Base-by-base conservation (phyloP, 305 asterid genomes). In the Solanum hybrid region DNA sequence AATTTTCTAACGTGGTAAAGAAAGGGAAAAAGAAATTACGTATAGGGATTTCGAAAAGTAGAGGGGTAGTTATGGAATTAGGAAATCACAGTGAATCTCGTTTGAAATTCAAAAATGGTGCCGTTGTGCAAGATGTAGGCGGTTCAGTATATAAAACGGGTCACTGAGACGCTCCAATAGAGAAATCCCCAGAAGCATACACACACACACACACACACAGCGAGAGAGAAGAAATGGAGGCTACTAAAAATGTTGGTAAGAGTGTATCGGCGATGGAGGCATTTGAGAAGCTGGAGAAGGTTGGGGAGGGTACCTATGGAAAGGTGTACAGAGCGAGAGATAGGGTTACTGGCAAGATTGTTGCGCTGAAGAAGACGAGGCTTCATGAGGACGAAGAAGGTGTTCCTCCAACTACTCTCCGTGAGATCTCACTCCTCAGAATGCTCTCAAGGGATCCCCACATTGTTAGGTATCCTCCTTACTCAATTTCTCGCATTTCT, bases 271-370 rank as follows among this genome's bases (percentile, higher is more conserved):
- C 95, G 8, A 97, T 95, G 99, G 98, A 97, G 35, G 98, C 98
- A 13, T 97, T 94, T 76, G 99, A 96, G 95, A 97, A 97, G 93
- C 95, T 97, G 8, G 99, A 97, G 95, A 97, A 96, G 89, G 99
- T 97, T 0, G 99, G 99, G n/a, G 99, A 97, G 88, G 99, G 99
- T 11, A 97, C 99, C 15, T 97, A 97, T 82, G 99, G 99, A 2
- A 97, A 96, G 89, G 99, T 97, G 69, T 97, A 97, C 93, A 88
- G 99, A 91, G 99, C 99, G 26, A 92, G 96, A 85, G 99, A 97
- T 94, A 95, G 94, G 90, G 96, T 98, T 76, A 97, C 98, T 5
- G 99, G 99, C 9, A 94, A 94, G 42, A 96, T 97, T 19, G 99
- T 97, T 1, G 99, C 99, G 8, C 90, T 97, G 60, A 97, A 97